Evolutionary conservation across 192 early-diverging fungal genomes (phyloP).

Genomic region (Chytriomyces confervae): DNA sequence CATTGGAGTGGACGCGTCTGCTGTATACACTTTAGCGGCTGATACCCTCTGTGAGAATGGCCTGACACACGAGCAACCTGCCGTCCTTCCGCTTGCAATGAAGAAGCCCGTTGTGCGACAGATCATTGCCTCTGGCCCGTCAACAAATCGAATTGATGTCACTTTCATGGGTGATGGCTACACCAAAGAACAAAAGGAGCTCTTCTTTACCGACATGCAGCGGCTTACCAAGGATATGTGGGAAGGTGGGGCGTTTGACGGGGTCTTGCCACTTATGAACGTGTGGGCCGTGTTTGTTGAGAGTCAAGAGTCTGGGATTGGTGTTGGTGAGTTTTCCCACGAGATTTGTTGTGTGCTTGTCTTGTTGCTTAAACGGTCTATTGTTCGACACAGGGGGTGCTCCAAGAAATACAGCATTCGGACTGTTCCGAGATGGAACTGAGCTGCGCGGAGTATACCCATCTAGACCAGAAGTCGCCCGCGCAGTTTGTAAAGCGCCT

Average conservation of each 20-base stretch:
- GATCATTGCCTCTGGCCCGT: constrained; percentile 56
- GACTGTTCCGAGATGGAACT: constrained; percentile 68
- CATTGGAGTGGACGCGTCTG: no score
- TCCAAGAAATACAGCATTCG: constrained; percentile 62
- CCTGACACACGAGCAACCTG: no score
- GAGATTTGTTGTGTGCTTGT: no score
- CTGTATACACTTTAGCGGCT: no score
- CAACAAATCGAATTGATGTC: constrained; percentile 62
- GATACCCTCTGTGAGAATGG: no score
- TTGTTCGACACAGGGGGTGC: constrained; percentile 37
- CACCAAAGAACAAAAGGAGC: constrained; percentile 50
- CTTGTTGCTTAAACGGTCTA: neutral
- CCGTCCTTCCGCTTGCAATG: no score
- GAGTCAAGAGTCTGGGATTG: constrained; percentile 60
- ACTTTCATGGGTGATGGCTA: constrained; percentile 75
- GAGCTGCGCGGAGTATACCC: constrained; percentile 67
- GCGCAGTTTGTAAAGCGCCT: constrained; percentile 53
- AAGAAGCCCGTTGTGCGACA: constrained; percentile 12
- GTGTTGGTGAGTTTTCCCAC: constrained; percentile 25
- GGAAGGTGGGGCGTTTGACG: constrained; percentile 56
- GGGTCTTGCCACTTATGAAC: constrained; percentile 62
- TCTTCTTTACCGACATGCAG: constrained; percentile 61
- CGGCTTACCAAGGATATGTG: constrained; percentile 66
- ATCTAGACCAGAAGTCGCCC: constrained; percentile 53
- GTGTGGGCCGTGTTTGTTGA: constrained; percentile 62